Conservation (phyloP, 208 protist species). For the Borovskyia barvae region DNA sequence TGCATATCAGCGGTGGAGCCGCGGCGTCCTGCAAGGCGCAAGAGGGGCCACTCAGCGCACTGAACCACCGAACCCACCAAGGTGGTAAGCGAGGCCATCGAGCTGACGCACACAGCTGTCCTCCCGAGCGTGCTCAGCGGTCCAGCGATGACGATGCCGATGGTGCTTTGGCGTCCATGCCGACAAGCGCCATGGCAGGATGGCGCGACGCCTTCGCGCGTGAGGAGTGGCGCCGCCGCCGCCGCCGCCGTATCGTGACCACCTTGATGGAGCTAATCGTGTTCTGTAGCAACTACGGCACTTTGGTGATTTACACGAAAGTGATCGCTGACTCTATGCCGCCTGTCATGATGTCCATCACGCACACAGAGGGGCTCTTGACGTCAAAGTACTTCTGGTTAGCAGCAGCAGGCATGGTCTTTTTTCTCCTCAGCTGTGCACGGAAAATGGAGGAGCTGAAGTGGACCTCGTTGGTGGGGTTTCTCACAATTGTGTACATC, state of each 20-base stretch:
- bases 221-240: constrained; percentile 38
- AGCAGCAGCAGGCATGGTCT: constrained; percentile 46
- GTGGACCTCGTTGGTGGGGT: constrained; percentile 75
- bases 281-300: constrained; percentile 71
- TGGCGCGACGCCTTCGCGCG: constrained; percentile 22
- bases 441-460: constrained; percentile 86
- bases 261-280: constrained; percentile 58
- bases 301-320: constrained; percentile 63
- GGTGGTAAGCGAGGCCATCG: no score
- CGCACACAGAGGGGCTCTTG: constrained; percentile 30
- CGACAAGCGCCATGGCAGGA: constrained; percentile 7
- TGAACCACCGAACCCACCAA: no score
- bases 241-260: constrained; percentile 41
- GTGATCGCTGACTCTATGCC: constrained; percentile 77
- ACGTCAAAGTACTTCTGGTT: constrained; percentile 54
- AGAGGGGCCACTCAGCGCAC: no score
- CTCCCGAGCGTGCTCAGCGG: no score
- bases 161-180: background rate
- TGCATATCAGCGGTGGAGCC: no score
- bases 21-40: no score
- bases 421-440: constrained; percentile 69
- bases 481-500: constrained; percentile 85
- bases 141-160: background rate
- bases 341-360: constrained; percentile 34
- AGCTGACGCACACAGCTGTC: no score